Evolutionary conservation across 352 stramenopile genomes (phyloP).

Genomic region (Globisporangium takayamanum): DNA sequence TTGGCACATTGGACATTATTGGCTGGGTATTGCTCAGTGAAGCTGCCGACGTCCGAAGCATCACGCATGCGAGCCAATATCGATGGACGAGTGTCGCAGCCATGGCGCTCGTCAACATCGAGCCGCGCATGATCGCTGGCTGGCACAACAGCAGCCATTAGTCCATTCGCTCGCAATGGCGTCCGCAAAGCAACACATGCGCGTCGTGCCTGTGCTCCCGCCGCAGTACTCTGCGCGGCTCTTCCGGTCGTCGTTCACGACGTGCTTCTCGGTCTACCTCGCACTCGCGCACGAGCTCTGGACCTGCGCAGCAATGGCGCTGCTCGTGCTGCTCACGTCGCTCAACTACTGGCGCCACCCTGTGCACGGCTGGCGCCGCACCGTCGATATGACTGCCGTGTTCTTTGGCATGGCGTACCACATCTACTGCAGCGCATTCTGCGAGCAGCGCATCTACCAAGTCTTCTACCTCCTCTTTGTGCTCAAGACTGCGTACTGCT

Average conservation of each 20-base stretch:
- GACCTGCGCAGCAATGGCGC: slow-evolving; percentile 49
- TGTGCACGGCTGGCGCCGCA: slow-evolving; percentile 66
- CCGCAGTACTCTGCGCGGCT: slow-evolving; percentile 61
- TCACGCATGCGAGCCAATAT: no score
- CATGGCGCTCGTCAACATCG: no score
- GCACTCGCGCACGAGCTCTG: slow-evolving; percentile 53
- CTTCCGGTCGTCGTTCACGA: slow-evolving; percentile 69
- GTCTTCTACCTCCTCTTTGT: slow-evolving; percentile 54
- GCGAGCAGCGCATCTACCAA: slow-evolving; percentile 48
- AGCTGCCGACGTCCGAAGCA: no score
- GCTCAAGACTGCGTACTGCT: slow-evolving; percentile 68
- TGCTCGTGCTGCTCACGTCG: slow-evolving; percentile 73
- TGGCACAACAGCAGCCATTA: no score
- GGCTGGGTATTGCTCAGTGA: no score
- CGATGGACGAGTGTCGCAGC: no score
- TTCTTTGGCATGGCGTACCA: slow-evolving; percentile 54
- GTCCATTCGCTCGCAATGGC: no score
- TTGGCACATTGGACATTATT: no score
- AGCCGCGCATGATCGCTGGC: no score
- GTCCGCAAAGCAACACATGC: neutral
- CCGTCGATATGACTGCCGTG: slow-evolving; percentile 60
- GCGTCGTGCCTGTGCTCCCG: slow-evolving; percentile 39
- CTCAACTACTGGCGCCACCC: slow-evolving; percentile 83
- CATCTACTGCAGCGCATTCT: slow-evolving; percentile 51
- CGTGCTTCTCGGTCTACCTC: slow-evolving; percentile 50